Evolutionary conservation across 305 asterid species (phyloP), one percentile per base, ranked within the genome.

Genomic region (Fraxinus greggii): DNA sequence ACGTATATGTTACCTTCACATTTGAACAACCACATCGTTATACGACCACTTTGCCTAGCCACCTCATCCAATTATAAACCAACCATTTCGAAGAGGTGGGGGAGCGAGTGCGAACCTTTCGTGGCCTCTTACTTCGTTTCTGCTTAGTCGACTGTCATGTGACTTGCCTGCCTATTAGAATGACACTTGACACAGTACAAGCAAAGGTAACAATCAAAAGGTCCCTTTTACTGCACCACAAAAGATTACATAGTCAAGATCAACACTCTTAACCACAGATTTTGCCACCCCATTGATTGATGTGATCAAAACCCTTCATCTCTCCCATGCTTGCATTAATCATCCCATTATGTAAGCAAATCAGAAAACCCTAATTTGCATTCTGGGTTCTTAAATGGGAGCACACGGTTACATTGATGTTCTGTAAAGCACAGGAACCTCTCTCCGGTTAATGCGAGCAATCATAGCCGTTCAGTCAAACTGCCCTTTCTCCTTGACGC

Each of bases 401-500:
- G 72, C 88, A 73, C 86, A 78, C 86, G 92, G 95, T 88, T 86
- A 87, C 56, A 51, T 15, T 15, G 10, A 42, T 87, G 91, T 79
- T 79, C 88, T 81, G 65, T 2, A 9, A 70, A 73, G 21, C 87
- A 89, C 87, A 85, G 81, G 33, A 85, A 23, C 83, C 26, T 76
- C 76, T 59, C 88, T 79, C 82, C 13, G 88, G 91, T 77, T 83
- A 90, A 89, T 83, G 82, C 78, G 40, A 6, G 82, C 42, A 83
- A 88, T 90, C 88, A 84, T 87, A 70, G 83, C 82, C 77, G 63
- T 79, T 51, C 89, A 81, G 93, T 84, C 87, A 86, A 89, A 85
- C 88, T 75, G 84, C 83, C 91, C 80, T 87, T 89, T 89, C 88
- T 74, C 4, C 13, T 86, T 85, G 88, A 91, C 87, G 91, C 78